Conservation (phyloP, 495 filamentous ascomycete genomes). For the Viridothelium virens region DNA sequence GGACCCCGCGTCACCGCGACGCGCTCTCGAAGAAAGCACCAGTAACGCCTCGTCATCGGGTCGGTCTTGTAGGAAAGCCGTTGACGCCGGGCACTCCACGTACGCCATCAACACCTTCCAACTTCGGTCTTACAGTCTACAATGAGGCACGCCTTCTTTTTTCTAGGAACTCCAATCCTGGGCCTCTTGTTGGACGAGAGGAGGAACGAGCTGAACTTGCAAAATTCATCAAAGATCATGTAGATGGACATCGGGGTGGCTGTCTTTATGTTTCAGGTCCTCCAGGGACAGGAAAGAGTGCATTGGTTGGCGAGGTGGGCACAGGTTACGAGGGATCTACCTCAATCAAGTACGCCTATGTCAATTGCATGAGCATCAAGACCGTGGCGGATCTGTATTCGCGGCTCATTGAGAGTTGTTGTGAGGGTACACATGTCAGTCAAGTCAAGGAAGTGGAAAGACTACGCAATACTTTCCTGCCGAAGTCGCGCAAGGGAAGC, state of each 20-base stretch:
- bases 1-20: constrained; percentile 61
- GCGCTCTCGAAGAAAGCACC: constrained; percentile 54
- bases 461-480: constrained; percentile 34
- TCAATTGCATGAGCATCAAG: constrained; percentile 97
- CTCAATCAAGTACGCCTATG: constrained; percentile 56
- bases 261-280: constrained; percentile 94
- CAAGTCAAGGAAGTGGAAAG: constrained; percentile 46
- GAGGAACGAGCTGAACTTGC: constrained; percentile 64
- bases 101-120: constrained; percentile 56
- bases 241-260: constrained; percentile 56
- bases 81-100: constrained; percentile 49
- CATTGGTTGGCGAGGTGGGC: constrained; percentile 74
- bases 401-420: constrained; percentile 61
- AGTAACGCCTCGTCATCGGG: constrained; percentile 62
- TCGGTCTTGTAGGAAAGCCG: constrained; percentile 49
- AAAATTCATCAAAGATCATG: constrained; percentile 58
- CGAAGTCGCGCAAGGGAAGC: neutral
- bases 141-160: constrained; percentile 83
- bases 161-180: constrained; percentile 64
- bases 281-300: constrained; percentile 94
- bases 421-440: constrained; percentile 46
- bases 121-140: constrained; percentile 61
- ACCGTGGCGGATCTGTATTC: constrained; percentile 71
- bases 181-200: constrained; percentile 74
- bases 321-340: constrained; percentile 42